Conservation (phyloP, 352 stramenopile species). For the Phytophthora pinifolia region DNA sequence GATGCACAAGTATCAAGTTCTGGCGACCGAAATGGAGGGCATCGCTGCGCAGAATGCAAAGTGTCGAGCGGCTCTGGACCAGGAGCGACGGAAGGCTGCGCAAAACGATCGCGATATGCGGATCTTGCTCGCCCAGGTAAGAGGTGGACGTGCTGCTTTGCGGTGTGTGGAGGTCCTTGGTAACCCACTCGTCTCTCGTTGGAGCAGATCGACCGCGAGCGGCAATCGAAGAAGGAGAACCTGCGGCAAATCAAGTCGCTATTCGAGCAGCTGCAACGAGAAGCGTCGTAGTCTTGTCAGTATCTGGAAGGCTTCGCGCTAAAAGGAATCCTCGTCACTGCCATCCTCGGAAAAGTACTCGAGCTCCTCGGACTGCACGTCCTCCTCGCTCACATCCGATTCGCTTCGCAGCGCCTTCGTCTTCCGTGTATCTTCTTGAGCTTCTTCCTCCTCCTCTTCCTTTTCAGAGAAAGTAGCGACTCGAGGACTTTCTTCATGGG, state of each 20-base stretch:
- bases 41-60: conserved; percentile 53
- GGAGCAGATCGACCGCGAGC: conserved; percentile 63
- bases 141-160: neutral
- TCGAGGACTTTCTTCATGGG: neutral
- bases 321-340: conserved; percentile 85
- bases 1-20: conserved; percentile 39
- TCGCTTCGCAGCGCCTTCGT: conserved; percentile 42
- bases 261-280: conserved; percentile 72
- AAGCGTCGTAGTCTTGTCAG: conserved; percentile 31
- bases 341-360: conserved; percentile 85
- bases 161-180: neutral
- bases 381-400: conserved; percentile 63
- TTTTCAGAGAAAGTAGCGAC: neutral
- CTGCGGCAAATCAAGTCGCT: conserved; percentile 76
- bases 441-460: conserved; percentile 5
- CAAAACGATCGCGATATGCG: conserved; percentile 71
- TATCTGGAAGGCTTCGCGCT: conserved; percentile 23
- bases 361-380: conserved; percentile 73
- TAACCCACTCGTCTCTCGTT: neutral
- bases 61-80: conserved; percentile 42
- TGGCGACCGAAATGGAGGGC: conserved; percentile 44
- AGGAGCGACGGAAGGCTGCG: conserved; percentile 42
- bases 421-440: conserved; percentile 43
- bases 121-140: conserved; percentile 59
- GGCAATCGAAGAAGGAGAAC: conserved; percentile 67